Base-by-base conservation (phyloP, 331 rosid species). In the Ulmus americana region DNA sequence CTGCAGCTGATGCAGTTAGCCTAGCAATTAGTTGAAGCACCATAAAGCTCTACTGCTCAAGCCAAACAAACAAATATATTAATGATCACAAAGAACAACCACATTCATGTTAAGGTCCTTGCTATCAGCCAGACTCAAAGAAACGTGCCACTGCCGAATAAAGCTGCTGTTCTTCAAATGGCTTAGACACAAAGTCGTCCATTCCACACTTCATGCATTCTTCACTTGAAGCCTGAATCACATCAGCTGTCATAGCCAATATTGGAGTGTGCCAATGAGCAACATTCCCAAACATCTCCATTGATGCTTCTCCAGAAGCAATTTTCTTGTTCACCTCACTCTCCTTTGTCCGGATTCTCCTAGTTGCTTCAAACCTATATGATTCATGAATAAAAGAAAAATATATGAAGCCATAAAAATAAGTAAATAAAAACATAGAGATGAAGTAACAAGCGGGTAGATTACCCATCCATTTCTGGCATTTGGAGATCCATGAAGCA, bases 401-500 rank as follows among this genome's bases (percentile, higher is more conserved):
- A 50, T 0, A 50, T 10, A 47, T 8, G n/a, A 47, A 0, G 5
- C 12, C 6, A 9, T 9, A 48, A 3, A 9, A 11, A 48, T 10
- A 48, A 11, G 2, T 38, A 35, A 15, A 54, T 20, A 20, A 20
- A 39, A 55, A 54, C 39, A 35, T 4, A 63, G 48, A 59, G 41
- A 42, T 11, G 15, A 51, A 28, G 48, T 56, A 76, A 48, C 7
- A 38, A 20, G 67, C 40, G 61, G 74, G 70, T 63, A 51, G 64
- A 43, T 80, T 89, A 92, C 98, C 98, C 98, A 11, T 92, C 91
- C 97, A 92, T 92, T 82, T 87, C 95, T 18, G 97, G 98, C 98
- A 92, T 92, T 70, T 87, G 98, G 79, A 92, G 95, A 84, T 92
- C 98, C 98, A 92, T 92, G 85, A 92, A 92, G 78, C 98, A 92